phyloP scores from a whole-genome alignment of 2,329 filamentous ascomycete genomes.

The Venturia aucupariae region DNA sequence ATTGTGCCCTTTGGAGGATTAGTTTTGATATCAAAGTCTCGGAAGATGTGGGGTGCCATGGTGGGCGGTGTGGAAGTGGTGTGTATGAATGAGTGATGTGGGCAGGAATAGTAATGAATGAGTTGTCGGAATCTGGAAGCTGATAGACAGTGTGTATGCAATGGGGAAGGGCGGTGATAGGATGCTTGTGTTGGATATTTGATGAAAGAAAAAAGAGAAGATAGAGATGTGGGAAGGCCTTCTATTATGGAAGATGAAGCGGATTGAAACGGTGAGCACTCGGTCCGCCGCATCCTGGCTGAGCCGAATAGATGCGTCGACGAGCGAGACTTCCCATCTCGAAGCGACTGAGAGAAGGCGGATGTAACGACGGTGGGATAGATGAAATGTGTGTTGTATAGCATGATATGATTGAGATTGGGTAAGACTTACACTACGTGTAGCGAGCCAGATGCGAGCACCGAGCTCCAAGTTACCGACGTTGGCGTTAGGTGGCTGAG shows the following conservation, averaged over 20 bases:
- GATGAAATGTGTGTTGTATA: background rate
- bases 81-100: background rate
- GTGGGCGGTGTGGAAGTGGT: background rate
- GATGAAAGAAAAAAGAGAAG: background rate
- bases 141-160: background rate
- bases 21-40: constrained; percentile 1
- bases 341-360: background rate
- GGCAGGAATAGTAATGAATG: background rate
- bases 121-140: background rate
- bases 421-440: background rate
- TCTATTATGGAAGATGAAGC: background rate
- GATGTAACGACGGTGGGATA: background rate
- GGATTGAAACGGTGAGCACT: constrained; percentile 1
- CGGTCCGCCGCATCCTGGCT: background rate
- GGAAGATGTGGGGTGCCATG: background rate
- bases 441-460: background rate
- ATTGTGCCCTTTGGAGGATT: background rate
- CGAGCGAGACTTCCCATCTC: background rate
- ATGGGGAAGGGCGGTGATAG: background rate
- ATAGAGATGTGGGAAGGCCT: background rate
- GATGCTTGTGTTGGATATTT: background rate
- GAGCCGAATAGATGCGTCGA: constrained; percentile 1
- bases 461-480: background rate
- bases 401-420: background rate
- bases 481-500: background rate